Conservation (phyloP, 2,329 filamentous ascomycete genomes). For the Cordyceps militaris region DNA sequence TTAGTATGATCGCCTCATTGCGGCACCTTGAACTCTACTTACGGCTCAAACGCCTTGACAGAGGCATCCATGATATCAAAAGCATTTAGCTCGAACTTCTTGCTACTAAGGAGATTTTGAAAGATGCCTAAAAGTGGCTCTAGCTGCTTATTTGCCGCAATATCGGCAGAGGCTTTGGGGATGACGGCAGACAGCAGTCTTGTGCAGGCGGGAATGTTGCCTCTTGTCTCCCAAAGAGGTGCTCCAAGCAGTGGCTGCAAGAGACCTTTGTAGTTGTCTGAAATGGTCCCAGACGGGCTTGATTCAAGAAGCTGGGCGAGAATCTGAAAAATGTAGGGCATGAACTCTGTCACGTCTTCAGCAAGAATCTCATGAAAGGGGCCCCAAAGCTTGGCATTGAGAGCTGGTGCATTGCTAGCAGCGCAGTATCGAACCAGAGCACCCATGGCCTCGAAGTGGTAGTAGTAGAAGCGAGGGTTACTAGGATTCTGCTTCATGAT, state of each 20-base stretch:
- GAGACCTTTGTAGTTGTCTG: slow-evolving; percentile 72
- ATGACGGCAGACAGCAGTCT: slow-evolving; percentile 80
- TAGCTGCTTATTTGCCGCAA: slow-evolving; percentile 72
- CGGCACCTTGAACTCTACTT: slow-evolving; percentile 30
- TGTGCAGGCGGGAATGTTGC: slow-evolving; percentile 87
- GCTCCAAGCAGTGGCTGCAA: slow-evolving; percentile 72
- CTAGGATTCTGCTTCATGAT: slow-evolving; percentile 92
- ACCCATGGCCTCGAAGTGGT: slow-evolving; percentile 90
- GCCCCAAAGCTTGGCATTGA: slow-evolving; percentile 75
- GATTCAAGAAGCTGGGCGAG: slow-evolving; percentile 85
- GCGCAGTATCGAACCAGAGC: slow-evolving; percentile 71
- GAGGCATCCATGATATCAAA: slow-evolving; percentile 87
- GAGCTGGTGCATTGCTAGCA: slow-evolving; percentile 56
- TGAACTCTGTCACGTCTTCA: slow-evolving; percentile 86
- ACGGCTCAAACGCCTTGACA: slow-evolving; percentile 65
- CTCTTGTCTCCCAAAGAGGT: slow-evolving; percentile 82
- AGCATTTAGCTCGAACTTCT: slow-evolving; percentile 75
- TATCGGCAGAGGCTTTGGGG: slow-evolving; percentile 63
- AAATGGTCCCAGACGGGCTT: slow-evolving; percentile 70
- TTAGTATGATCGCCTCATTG: slow-evolving; percentile 19
- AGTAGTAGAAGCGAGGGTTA: slow-evolving; percentile 98
- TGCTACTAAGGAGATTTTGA: slow-evolving; percentile 76
- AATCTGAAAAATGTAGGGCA: slow-evolving; percentile 93
- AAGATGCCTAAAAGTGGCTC: slow-evolving; percentile 92
- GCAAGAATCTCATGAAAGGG: slow-evolving; percentile 76